These are phyloP conservation scores for Termitomyces bulborhizus DNA, from an alignment of 768 basidiomycete genomes.

Conservation along the genomic window DNA sequence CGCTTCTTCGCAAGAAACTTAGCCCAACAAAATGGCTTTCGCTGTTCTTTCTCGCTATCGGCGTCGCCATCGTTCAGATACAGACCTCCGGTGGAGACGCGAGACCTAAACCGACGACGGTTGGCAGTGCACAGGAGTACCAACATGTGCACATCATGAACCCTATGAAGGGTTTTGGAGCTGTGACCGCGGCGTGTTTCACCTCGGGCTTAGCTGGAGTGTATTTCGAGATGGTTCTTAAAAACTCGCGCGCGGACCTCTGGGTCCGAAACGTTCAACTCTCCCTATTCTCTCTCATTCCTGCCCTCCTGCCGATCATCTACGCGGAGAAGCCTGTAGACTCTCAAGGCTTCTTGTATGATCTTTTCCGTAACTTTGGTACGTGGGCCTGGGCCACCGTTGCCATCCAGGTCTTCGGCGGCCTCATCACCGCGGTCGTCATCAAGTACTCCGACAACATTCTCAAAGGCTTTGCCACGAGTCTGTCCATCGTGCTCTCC, in stretches of 20 bases:
- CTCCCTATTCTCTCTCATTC: conserved; percentile 84
- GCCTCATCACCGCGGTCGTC: conserved; percentile 89
- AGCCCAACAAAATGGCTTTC: conserved; percentile 79
- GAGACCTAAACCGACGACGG: conserved; percentile 30
- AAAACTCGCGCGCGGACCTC: conserved; percentile 75
- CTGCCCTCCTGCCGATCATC: conserved; percentile 79
- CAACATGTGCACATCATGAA: conserved; percentile 68
- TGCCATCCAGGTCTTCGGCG: conserved; percentile 84
- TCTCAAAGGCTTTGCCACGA: conserved; percentile 96
- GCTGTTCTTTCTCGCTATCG: conserved; percentile 81
- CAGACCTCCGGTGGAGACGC: conserved; percentile 46
- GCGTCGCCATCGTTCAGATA: conserved; percentile 93
- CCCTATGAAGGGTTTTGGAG: conserved; percentile 75
- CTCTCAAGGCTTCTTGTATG: conserved; percentile 44
- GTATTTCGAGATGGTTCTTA: conserved; percentile 93
- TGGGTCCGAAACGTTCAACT: conserved; percentile 92
- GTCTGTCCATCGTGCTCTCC: conserved; percentile 87
- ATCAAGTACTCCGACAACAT: conserved; percentile 98
- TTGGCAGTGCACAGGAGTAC: conserved; percentile 67
- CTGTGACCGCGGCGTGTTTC: conserved; percentile 81
- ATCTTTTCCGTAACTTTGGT: conserved; percentile 83
- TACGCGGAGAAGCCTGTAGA: conserved; percentile 36
- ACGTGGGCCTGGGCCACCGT: conserved; percentile 97
- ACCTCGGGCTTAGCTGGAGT: conserved; percentile 89
- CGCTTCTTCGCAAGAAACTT: conserved; percentile 72